Evolutionary conservation across 2,329 filamentous ascomycete species (phyloP).

Genomic region (Fusarium dlaminii): DNA sequence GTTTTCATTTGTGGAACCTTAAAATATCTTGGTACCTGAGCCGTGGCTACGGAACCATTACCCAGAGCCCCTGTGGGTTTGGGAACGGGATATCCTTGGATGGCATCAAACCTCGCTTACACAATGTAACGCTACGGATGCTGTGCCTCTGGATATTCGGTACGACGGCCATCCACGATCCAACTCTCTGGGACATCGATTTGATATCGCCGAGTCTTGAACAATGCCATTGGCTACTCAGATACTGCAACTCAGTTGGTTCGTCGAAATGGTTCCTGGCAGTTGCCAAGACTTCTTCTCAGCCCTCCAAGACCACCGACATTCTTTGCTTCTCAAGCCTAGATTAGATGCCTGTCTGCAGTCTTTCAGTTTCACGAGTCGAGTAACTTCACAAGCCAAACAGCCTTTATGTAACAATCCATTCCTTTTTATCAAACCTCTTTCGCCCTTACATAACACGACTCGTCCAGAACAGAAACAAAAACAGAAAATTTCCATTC

Average conservation of each 20-base stretch:
- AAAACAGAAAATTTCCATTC: neutral
- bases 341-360: too few relatives aligned
- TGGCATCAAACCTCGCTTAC: neutral
- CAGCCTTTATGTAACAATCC: neutral
- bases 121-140: neutral
- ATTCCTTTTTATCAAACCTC: neutral
- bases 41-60: neutral
- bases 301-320: neutral
- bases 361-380: neutral
- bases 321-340: neutral
- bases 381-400: neutral
- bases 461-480: neutral
- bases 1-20: neutral
- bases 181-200: neutral
- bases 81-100: neutral
- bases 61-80: neutral
- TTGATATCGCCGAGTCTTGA: neutral
- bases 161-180: neutral
- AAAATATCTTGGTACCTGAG: conserved; percentile 1
- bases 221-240: neutral
- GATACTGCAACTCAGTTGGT: neutral
- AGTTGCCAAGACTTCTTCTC: neutral
- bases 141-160: neutral
- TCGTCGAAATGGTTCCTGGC: neutral
- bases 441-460: neutral